Evolutionary conservation across 805 yeast genomes (phyloP).

Genomic region (Cyberlindnera saturnus): DNA sequence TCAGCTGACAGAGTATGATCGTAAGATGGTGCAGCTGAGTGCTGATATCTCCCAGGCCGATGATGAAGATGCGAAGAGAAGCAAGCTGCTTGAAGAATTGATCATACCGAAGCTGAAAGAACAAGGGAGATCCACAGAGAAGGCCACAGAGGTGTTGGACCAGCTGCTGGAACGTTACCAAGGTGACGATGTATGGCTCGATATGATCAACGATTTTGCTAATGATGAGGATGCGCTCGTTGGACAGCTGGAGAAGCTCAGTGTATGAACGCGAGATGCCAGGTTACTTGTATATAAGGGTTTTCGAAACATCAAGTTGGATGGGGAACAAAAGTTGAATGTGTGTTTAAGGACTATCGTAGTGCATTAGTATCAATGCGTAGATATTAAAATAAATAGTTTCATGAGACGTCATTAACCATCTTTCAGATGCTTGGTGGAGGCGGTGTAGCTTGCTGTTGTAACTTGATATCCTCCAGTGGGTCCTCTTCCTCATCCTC

Average conservation of each 20-base stretch:
- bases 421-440: conserved; percentile 8
- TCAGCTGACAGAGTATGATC: conserved; percentile 2
- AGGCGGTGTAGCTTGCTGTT: conserved; percentile 9
- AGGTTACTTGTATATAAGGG: neutral
- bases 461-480: conserved; percentile 10
- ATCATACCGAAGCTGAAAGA: conserved; percentile 10
- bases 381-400: no score
- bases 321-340: neutral
- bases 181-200: conserved; percentile 10
- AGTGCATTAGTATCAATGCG: no score
- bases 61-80: conserved; percentile 5
- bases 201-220: conserved; percentile 13
- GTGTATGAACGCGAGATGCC: neutral
- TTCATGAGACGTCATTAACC: no score
- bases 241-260: conserved; percentile 4
- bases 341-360: no score
- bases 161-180: conserved; percentile 4
- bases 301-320: neutral
- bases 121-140: neutral
- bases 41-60: conserved; percentile 5
- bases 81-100: conserved; percentile 3
- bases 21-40: conserved; percentile 5
- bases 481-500: conserved; percentile 29
- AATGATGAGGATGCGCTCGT: conserved; percentile 6
- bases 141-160: conserved; percentile 2